A percentile compares a stretch with the other conserved stretches of the same genome.
Conservation (phyloP, 2,329 filamentous ascomycete genomes). For the Eutypella sp. region DNA sequence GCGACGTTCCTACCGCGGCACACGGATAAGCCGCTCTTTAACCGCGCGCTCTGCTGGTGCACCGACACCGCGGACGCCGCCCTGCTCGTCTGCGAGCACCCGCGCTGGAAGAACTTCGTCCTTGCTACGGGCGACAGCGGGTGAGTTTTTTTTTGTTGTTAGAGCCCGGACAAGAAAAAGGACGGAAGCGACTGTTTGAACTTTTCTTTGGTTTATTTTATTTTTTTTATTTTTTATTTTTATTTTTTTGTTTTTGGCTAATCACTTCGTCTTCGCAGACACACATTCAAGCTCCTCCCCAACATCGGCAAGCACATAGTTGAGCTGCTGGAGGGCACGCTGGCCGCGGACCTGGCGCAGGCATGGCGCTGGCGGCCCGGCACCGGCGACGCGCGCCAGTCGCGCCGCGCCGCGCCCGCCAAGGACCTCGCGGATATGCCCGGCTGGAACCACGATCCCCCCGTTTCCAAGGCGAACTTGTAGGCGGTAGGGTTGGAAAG, state of each 20-base stretch:
- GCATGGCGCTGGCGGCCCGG: slow-evolving; percentile 42
- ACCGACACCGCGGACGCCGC: slow-evolving; percentile 30
- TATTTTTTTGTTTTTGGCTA: too few species aligned
- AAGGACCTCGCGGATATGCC: slow-evolving; percentile 41
- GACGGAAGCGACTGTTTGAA: not conserved
- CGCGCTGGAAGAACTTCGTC: slow-evolving; percentile 38
- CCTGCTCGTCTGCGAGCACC: slow-evolving; percentile 31
- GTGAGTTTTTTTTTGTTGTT: slow-evolving; percentile 19
- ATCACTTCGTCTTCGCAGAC: slow-evolving; percentile 26
- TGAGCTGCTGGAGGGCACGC: slow-evolving; percentile 35
- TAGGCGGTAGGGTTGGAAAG: too few species aligned
- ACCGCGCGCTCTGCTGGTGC: slow-evolving; percentile 30
- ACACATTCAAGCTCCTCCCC: slow-evolving; percentile 41
- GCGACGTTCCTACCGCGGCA: slow-evolving; percentile 26
- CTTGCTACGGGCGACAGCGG: slow-evolving; percentile 43
- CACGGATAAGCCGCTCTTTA: slow-evolving; percentile 23
- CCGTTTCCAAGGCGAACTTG: too few species aligned
- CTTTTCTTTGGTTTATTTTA: not conserved
- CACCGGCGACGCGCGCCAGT: slow-evolving; percentile 39
- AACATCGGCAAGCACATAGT: slow-evolving; percentile 43
- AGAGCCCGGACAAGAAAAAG: not conserved
- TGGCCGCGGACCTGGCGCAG: slow-evolving; percentile 33
- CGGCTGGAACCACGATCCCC: slow-evolving; percentile 35
- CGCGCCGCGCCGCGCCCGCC: slow-evolving; percentile 32
- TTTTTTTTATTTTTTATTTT: not conserved